Conservation (phyloP, 192 early-diverging fungal species). For the Entophlyctis helioformis region DNA sequence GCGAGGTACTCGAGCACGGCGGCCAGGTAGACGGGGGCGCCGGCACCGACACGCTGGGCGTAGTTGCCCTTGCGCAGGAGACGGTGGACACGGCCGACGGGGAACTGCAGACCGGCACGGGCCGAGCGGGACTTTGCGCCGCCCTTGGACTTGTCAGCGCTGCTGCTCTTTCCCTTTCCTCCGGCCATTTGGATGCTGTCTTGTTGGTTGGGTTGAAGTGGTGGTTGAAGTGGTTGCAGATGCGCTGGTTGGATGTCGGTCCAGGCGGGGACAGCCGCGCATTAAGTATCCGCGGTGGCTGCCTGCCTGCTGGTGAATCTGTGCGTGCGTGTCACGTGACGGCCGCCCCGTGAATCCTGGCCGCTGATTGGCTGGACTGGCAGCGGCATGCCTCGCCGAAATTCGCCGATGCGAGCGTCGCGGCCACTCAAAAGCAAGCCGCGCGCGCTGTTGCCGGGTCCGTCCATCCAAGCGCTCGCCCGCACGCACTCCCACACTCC, state of each 20-base stretch:
- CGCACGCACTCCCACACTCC: not conserved
- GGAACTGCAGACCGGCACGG: constrained; percentile 92
- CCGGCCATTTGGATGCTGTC: constrained; percentile 15
- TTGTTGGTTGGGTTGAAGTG: too few relatives aligned
- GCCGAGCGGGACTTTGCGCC: constrained; percentile 64
- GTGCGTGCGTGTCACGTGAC: too few relatives aligned
- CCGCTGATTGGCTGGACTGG: not conserved
- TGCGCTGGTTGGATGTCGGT: too few relatives aligned
- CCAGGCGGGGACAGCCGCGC: too few relatives aligned
- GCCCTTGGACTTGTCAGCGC: not conserved
- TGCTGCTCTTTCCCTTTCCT: constrained; percentile 6
- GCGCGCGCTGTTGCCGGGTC: not conserved
- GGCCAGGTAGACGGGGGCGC: constrained; percentile 89
- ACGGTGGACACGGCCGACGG: constrained; percentile 94
- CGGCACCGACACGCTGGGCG: constrained; percentile 83
- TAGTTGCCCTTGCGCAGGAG: constrained; percentile 89
- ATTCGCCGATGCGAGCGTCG: too few relatives aligned
- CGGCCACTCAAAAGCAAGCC: too few relatives aligned
- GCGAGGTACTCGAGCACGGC: constrained; percentile 92
- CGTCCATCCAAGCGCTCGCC: not conserved
- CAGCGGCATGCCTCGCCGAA: not conserved
- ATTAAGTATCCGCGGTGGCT: too few relatives aligned
- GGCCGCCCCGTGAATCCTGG: not conserved
- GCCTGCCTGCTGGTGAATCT: too few relatives aligned
- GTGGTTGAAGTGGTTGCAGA: too few relatives aligned